Percentiles rank a stretch among this genome's conserved stretches.
Conservation (phyloP, 441 rosid species). For the Pelargonium cotyledonis region DNA sequence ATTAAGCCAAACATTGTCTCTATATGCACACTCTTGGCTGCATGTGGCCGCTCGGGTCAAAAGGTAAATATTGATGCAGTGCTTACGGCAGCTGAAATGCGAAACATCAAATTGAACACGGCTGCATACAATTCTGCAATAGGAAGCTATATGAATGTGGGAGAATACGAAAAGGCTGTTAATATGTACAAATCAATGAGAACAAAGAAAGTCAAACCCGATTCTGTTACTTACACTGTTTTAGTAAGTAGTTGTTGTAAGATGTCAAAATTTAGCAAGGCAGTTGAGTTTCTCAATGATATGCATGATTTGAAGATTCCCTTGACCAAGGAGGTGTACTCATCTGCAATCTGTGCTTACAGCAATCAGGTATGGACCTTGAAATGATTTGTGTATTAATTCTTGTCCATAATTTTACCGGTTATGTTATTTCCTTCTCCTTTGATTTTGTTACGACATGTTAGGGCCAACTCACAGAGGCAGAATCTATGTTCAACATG, state of each 20-base stretch:
- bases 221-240: slow-evolving; percentile 73
- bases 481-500: slow-evolving; percentile 64
- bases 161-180: slow-evolving; percentile 65
- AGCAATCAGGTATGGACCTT: slow-evolving; percentile 66
- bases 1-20: slow-evolving; percentile 69
- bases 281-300: slow-evolving; percentile 57
- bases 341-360: slow-evolving; percentile 61
- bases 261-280: slow-evolving; percentile 65
- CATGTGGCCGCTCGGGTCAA: slow-evolving; percentile 67
- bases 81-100: slow-evolving; percentile 68
- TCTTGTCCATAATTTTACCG: not conserved
- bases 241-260: slow-evolving; percentile 71
- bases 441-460: slow-evolving; percentile 9
- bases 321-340: slow-evolving; percentile 72
- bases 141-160: slow-evolving; percentile 72
- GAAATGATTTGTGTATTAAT: not conserved
- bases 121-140: slow-evolving; percentile 82
- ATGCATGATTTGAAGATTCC: slow-evolving; percentile 54
- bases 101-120: slow-evolving; percentile 73
- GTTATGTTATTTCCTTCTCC: not conserved
- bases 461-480: slow-evolving; percentile 68
- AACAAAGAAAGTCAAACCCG: slow-evolving; percentile 50
- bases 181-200: slow-evolving; percentile 67
- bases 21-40: slow-evolving; percentile 73
- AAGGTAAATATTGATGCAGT: slow-evolving; percentile 71